Conservation (phyloP, 2,329 filamentous ascomycete genomes). For the Sphaerulina vaccinii region DNA sequence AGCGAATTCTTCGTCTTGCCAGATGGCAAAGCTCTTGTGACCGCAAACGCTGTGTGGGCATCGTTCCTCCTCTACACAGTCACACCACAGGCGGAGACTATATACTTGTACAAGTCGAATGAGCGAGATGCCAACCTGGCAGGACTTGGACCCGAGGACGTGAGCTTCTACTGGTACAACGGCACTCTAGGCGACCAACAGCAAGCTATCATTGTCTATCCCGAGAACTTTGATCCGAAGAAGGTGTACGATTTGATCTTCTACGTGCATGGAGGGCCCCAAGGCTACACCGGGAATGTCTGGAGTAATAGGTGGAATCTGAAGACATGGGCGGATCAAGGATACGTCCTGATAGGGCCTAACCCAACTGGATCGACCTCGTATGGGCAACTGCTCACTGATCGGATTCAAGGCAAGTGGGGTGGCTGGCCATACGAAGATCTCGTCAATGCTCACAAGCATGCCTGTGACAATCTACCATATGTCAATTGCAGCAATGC, state of each 20-base stretch:
- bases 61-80: slow-evolving; percentile 27
- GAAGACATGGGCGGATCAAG: slow-evolving; percentile 34
- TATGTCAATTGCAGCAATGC: slow-evolving; percentile 31
- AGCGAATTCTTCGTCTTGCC: slow-evolving; percentile 28
- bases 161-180: slow-evolving; percentile 27
- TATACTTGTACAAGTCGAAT: slow-evolving; percentile 30
- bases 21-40: slow-evolving; percentile 24
- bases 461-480: slow-evolving; percentile 24
- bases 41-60: slow-evolving; percentile 25
- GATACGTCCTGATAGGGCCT: slow-evolving; percentile 34
- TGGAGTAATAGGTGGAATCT: slow-evolving; percentile 35
- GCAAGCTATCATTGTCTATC: slow-evolving; percentile 28
- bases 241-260: slow-evolving; percentile 34
- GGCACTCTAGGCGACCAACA: slow-evolving; percentile 30
- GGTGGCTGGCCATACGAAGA: slow-evolving; percentile 29
- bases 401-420: slow-evolving; percentile 29
- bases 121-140: slow-evolving; percentile 27
- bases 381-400: slow-evolving; percentile 34
- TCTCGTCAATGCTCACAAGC: slow-evolving; percentile 26
- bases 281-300: slow-evolving; percentile 30
- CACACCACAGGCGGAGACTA: slow-evolving; percentile 16
- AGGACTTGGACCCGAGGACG: slow-evolving; percentile 26
- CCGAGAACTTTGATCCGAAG: slow-evolving; percentile 27
- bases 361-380: slow-evolving; percentile 35
- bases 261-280: slow-evolving; percentile 35